These are phyloP conservation scores for Scutellaria baicalensis DNA, from an alignment of 257 asterid genomes.

Conservation along the genomic window DNA sequence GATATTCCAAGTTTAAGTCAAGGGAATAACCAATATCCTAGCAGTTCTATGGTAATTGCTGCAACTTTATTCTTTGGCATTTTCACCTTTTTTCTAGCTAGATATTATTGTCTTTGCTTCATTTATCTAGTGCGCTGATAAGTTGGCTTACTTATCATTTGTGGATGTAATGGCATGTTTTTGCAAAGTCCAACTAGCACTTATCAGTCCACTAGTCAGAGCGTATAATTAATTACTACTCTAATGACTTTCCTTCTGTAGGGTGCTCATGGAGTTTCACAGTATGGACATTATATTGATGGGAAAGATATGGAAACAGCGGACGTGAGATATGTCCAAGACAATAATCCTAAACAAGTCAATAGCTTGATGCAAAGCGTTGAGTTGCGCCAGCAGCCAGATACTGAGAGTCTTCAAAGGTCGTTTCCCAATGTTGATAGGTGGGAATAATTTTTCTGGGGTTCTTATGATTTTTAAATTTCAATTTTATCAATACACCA, in stretches of 20 bases:
- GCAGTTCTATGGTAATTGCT: slow-evolving; percentile 52
- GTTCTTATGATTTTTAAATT: slow-evolving; percentile 8
- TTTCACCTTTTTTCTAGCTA: slow-evolving; percentile 2
- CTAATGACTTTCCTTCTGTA: slow-evolving; percentile 21
- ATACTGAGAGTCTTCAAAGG: slow-evolving; percentile 28
- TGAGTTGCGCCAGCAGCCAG: slow-evolving; percentile 29
- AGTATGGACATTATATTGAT: slow-evolving; percentile 34
- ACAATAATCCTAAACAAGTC: slow-evolving; percentile 26
- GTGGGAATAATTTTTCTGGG: slow-evolving; percentile 29
- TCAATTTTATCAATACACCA: neutral
- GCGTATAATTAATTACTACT: neutral
- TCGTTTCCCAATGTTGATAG: slow-evolving; percentile 39
- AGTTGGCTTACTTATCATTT: neutral
- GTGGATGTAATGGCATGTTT: neutral
- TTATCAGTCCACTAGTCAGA: neutral
- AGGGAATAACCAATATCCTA: slow-evolving; percentile 39
- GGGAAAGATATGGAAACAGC: slow-evolving; percentile 39
- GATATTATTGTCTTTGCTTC: neutral
- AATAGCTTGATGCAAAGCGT: slow-evolving; percentile 28
- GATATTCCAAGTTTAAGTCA: slow-evolving; percentile 40
- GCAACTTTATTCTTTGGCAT: neutral
- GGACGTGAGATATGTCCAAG: slow-evolving; percentile 44
- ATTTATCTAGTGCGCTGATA: neutral
- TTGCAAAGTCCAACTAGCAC: neutral
- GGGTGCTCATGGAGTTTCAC: slow-evolving; percentile 48